Evolutionary conservation across 192 early-diverging fungal species (phyloP).

Genomic region (Nowakowskiella sp.): DNA sequence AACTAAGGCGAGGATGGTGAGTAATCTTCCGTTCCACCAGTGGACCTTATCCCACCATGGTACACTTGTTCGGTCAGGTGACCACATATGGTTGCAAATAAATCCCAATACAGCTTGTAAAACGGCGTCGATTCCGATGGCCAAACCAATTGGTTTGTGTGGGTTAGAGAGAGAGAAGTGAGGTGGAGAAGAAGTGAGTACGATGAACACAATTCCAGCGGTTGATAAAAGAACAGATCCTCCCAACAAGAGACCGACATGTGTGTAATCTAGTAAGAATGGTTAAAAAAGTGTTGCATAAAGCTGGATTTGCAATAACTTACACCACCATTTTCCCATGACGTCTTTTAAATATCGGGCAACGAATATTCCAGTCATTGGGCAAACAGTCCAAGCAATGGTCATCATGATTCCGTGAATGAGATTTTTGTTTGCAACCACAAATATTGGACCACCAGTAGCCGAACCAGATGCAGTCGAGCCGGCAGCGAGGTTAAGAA

Average conservation of each 20-base stretch:
- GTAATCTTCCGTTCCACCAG: conserved; percentile 25
- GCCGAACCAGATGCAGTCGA: too few species aligned
- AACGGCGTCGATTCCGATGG: background rate
- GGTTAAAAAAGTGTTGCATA: too few species aligned
- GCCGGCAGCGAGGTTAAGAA: too few species aligned
- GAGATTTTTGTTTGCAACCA: too few species aligned
- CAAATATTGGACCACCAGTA: too few species aligned
- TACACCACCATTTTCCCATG: conserved; percentile 30
- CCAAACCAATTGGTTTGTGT: conserved; percentile 10
- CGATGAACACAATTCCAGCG: conserved; percentile 18
- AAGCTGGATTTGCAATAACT: too few species aligned
- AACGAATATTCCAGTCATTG: conserved; percentile 23
- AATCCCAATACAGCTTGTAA: conserved; percentile 27
- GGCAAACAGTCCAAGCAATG: conserved; percentile 23
- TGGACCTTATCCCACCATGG: conserved; percentile 26
- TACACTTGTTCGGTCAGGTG: conserved; percentile 6
- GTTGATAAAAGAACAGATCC: conserved; percentile 7
- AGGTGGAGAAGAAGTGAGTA: conserved; percentile 2
- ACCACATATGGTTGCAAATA: conserved; percentile 13
- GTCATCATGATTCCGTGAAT: conserved; percentile 24
- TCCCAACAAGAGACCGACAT: conserved; percentile 21
- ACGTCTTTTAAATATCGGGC: conserved; percentile 30
- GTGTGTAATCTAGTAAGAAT: too few species aligned
- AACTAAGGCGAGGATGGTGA: conserved; percentile 11
- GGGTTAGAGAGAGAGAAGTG: conserved; percentile 1